Evolutionary conservation across 345 rosid genomes (phyloP).

Genomic region (Corchorus olitorius): DNA sequence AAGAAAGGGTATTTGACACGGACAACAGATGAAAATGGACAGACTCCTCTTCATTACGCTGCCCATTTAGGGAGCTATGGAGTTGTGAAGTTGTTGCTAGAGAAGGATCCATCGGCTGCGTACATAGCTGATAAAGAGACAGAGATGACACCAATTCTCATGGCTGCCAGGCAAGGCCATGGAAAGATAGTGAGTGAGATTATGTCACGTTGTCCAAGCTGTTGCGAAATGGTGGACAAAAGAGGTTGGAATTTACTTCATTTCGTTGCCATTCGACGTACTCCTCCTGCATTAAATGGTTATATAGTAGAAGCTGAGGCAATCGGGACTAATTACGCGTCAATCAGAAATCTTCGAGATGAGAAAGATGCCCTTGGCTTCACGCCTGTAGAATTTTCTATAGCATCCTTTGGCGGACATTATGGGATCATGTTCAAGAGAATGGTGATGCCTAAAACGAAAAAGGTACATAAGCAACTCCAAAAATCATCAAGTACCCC

Average conservation of each 20-base stretch:
- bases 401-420: not conserved
- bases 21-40: not conserved
- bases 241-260: not conserved
- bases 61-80: not conserved
- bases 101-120: not conserved
- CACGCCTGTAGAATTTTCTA: not conserved
- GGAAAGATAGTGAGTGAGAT: not conserved
- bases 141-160: not conserved
- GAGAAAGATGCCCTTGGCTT: not conserved
- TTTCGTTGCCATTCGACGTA: not conserved
- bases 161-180: conserved; percentile 4
- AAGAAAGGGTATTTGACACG: not conserved
- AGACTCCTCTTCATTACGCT: not conserved
- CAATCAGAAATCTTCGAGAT: not conserved
- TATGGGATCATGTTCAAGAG: not conserved
- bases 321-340: not conserved
- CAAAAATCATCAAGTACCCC: too few species aligned
- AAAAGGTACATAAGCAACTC: not conserved
- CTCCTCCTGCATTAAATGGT: not conserved
- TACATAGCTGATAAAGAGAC: not conserved
- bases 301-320: not conserved
- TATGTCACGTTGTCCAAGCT: not conserved
- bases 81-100: not conserved
- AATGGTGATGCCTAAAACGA: not conserved
- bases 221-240: not conserved